A percentile compares a stretch with the other conserved stretches of the same genome.
These are phyloP conservation scores for Tylopilus felleus DNA, from an alignment of 768 basidiomycete genomes.

Conservation along the genomic window DNA sequence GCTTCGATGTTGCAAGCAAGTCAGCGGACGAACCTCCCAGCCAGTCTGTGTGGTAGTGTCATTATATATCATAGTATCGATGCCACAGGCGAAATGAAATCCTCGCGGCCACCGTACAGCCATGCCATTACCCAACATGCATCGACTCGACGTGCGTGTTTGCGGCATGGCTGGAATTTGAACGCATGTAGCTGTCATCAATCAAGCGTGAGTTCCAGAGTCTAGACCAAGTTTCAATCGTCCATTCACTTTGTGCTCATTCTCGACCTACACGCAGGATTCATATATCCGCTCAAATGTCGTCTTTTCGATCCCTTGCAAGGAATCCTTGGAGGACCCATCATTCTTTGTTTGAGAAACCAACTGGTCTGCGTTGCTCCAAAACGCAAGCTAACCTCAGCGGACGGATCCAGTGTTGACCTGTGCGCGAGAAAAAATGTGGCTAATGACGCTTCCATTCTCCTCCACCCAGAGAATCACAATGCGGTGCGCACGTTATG, in stretches of 20 bases:
- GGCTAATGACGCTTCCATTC: slow-evolving; percentile 19
- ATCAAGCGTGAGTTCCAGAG: neutral
- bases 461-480: slow-evolving; percentile 3
- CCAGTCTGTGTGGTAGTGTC: too few species aligned
- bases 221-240: neutral
- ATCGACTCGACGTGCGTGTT: slow-evolving; percentile 14
- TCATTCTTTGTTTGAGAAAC: neutral
- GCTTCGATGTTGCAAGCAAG: too few species aligned
- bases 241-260: neutral
- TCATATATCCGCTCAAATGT: slow-evolving; percentile 1
- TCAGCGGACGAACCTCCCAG: too few species aligned
- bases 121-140: neutral
- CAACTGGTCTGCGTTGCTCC: neutral
- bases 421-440: neutral
- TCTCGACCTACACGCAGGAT: neutral
- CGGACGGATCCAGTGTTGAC: neutral
- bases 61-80: too few species aligned
- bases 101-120: slow-evolving; percentile 5
- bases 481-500: slow-evolving; percentile 15
- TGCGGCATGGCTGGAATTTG: slow-evolving; percentile 11
- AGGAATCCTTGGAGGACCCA: neutral
- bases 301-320: neutral
- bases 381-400: slow-evolving; percentile 1
- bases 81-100: neutral
- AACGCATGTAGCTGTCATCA: neutral